Base-by-base conservation (phyloP, 192 early-diverging fungal species). In the Phycomyces nitens region DNA sequence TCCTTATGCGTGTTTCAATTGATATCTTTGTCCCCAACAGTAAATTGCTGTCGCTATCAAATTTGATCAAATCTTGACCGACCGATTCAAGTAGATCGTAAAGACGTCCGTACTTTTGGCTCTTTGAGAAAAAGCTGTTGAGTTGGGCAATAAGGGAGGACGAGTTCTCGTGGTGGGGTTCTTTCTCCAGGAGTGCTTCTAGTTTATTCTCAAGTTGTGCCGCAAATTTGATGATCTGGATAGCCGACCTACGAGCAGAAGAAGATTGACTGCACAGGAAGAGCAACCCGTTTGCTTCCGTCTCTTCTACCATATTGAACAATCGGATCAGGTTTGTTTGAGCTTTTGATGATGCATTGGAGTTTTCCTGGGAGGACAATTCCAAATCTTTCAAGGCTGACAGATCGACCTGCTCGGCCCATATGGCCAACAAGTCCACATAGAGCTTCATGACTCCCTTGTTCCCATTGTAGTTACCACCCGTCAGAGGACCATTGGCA, bases 251-350 rank as follows among this genome's bases (percentile, higher is more conserved):
- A 26, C 92, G 84, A 20, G 91, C 80, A 0, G 64, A 43, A 29
- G 82, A 72, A 7, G 75, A 74, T 18, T 73, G 77, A 23, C 79
- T 85, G 53, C 82, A 88, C 27, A 95, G 68, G 54, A 86, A 90
- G 7, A 91, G 66, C 18, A 95, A 65, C 0, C 92, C 93, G 24
- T 83, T 80, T 10, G 80, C 79, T 70, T 95, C 93, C 10, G 89
- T 85, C 47, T 87, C 87, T 54, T 88, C 84, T 15, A 95, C 72
- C 43, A 83, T 69, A 12, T 63, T 58, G 18, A 66, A 64, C 9
- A 84, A 53, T 51, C 61, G 71, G 9, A 68, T 60, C 27, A 74
- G 69, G 34, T 80, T 74, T 3, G 62, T 68, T 50, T 75, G 71
- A 22, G 61, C 66, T 16, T 65, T 71, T 10, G 69, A 75, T 23